Evolutionary conservation across 768 basidiomycete genomes (phyloP).

Genomic region (Suillus variegatus): DNA sequence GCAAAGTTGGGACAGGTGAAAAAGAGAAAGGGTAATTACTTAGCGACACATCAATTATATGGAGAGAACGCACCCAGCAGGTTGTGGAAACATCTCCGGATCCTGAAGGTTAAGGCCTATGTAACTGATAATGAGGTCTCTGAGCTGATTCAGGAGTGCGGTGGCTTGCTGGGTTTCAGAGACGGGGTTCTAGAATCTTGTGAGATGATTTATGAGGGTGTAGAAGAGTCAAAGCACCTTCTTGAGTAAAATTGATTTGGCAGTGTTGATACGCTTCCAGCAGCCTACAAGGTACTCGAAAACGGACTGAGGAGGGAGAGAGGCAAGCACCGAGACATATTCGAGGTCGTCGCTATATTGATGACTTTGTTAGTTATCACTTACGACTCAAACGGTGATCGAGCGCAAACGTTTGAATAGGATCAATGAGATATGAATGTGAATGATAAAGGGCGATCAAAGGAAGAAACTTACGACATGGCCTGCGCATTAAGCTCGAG

Average conservation of each 20-base stretch:
- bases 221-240: constrained; percentile 45
- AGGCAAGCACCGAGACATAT: constrained; percentile 70
- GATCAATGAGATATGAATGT: neutral
- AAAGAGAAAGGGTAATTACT: neutral
- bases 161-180: constrained; percentile 61
- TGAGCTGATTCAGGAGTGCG: constrained; percentile 68
- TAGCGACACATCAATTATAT: neutral
- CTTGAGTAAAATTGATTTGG: constrained; percentile 55
- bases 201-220: constrained; percentile 36
- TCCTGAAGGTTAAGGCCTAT: constrained; percentile 88
- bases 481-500: constrained; percentile 75
- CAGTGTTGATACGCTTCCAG: constrained; percentile 83
- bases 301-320: constrained; percentile 72
- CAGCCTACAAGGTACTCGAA: constrained; percentile 90
- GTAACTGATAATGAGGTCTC: constrained; percentile 86
- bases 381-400: neutral
- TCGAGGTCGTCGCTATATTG: constrained; percentile 68
- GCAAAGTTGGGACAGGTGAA: neutral
- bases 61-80: constrained; percentile 54
- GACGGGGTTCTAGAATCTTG: constrained; percentile 47
- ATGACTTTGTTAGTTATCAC: constrained; percentile 4
- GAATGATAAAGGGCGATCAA: neutral
- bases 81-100: constrained; percentile 94
- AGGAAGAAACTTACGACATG: constrained; percentile 57
- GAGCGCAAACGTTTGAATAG: constrained; percentile 4